Base-by-base conservation (phyloP, 108 stramenopile species). In the Conticribra guillardii region DNA sequence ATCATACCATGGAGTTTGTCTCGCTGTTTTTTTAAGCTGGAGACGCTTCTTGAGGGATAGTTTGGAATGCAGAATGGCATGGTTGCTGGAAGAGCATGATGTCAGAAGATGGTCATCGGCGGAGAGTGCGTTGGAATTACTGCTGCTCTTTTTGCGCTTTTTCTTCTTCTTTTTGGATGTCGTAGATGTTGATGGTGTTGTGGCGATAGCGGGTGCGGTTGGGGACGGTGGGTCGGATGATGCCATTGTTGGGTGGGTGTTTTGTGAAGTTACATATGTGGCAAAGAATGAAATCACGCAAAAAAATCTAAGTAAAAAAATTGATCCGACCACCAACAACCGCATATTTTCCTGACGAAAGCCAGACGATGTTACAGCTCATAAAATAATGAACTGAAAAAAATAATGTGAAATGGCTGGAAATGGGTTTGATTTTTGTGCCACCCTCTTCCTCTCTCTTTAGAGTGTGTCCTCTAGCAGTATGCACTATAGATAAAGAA, bases 1-100 rank as follows among this genome's bases (percentile, higher is more conserved):
- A 52, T 80, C 79, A 37, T 80, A 80, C 79, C 79, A 80, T 3
- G 79, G 79, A 24, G 79, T 80, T 41, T 63, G 47, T 15, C 62
- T 67, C 44, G 54, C 33, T 1, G 62, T 33, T 24, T 62, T 80
- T 46, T 58, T 69, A 28, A 80, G 54, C 24, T 54, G 48, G 17
- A 56, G 64, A 1, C 45, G 61, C 27, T 73, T 80, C 52, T 67
- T 73, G 14, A 62, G 22, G 2, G 79, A 80, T 18, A 80, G 32
- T 28, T 59, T 78, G 33, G 76, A 70, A 8, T 58, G n/a, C 14
- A 47, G 18, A 49, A 0, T 28, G 32, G 14, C 19, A 56, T 59
- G 30, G 1, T 24, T 49, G n/a, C 1, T 0, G 11, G 23, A 30
- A 46, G 17, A 23, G n/a, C 21, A 31, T 19, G 22, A 8, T 30